These are phyloP conservation scores for carrot (Daucus carota) DNA, from an alignment of 129 eudicot genomes.

Conservation along the genomic window DNA sequence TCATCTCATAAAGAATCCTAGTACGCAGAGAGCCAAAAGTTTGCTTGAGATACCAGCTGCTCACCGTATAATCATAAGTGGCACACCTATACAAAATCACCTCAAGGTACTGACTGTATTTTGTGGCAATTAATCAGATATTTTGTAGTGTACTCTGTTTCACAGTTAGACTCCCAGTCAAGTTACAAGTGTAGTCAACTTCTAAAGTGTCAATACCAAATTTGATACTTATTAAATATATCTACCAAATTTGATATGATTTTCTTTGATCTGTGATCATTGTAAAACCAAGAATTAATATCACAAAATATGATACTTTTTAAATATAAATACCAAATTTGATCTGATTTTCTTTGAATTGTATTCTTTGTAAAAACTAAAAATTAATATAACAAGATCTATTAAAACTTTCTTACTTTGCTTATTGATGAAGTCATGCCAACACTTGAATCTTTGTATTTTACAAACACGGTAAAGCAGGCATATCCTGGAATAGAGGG, in stretches of 20 bases:
- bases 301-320: neutral
- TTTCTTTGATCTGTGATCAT: neutral
- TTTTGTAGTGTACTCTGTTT: neutral
- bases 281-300: neutral
- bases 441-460: neutral
- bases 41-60: conserved; percentile 78
- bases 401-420: neutral
- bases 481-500: neutral
- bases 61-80: conserved; percentile 92
- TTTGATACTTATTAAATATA: neutral
- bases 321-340: neutral
- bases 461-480: neutral
- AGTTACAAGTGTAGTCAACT: neutral
- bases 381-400: neutral
- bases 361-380: neutral
- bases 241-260: neutral
- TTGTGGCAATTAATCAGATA: neutral
- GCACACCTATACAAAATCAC: conserved; percentile 93
- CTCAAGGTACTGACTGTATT: conserved; percentile 46
- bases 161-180: neutral
- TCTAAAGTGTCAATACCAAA: neutral
- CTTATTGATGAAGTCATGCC: neutral
- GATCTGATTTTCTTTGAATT: neutral
- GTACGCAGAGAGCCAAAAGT: conserved; percentile 97
- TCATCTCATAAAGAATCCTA: conserved; percentile 93